Evolutionary conservation across 2,329 filamentous ascomycete species (phyloP).

Genomic region (Diaporthe eres): DNA sequence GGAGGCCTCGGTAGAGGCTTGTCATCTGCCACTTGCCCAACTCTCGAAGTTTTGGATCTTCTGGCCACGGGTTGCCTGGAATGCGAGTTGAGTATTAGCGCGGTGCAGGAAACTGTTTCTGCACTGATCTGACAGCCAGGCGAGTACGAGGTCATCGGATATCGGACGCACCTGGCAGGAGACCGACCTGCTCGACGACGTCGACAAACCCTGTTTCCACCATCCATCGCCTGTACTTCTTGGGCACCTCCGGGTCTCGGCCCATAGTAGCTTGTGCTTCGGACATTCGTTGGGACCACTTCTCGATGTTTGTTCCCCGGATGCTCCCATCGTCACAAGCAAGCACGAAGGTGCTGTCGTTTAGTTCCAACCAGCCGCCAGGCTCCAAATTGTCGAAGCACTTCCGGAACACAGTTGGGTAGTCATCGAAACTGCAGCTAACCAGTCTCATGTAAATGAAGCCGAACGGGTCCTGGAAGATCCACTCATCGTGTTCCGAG

Average conservation of each 20-base stretch:
- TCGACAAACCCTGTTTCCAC: slow-evolving; percentile 1
- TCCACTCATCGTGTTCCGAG: slow-evolving; percentile 16
- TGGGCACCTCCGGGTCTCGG: not conserved
- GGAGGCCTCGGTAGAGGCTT: not conserved
- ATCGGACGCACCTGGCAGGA: slow-evolving; percentile 13
- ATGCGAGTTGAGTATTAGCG: not conserved
- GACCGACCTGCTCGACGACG: slow-evolving; percentile 7
- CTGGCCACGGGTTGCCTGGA: slow-evolving; percentile 7
- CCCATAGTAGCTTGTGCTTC: not conserved
- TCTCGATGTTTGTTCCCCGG: not conserved
- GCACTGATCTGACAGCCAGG: not conserved
- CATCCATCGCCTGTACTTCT: slow-evolving; percentile 1
- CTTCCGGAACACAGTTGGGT: not conserved
- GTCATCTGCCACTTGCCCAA: slow-evolving; percentile 14
- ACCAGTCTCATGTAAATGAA: slow-evolving; percentile 1
- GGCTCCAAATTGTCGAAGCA: slow-evolving; percentile 6
- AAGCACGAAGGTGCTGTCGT: slow-evolving; percentile 3
- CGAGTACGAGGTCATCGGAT: not conserved
- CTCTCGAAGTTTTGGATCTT: not conserved
- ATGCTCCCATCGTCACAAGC: not conserved
- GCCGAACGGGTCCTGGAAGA: not conserved
- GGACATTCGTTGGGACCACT: not conserved
- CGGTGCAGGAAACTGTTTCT: not conserved
- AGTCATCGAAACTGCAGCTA: not conserved
- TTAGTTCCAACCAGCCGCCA: slow-evolving; percentile 12